A percentile compares a stretch with the other conserved stretches of the same genome.
phyloP scores from a whole-genome alignment of 257 asterid species.

The Plantago ovata region DNA sequence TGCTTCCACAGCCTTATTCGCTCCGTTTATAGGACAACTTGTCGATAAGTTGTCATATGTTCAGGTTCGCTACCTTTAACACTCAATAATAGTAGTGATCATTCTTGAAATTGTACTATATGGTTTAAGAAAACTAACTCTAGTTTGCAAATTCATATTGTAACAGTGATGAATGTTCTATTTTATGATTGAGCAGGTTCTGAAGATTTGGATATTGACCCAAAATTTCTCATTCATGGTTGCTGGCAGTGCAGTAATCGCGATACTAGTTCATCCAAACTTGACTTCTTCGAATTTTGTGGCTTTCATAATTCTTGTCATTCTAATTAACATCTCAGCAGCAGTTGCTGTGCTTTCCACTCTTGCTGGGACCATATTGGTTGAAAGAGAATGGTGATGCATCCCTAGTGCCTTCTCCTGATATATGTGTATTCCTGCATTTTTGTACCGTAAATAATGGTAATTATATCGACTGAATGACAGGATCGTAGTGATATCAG shows the following conservation, averaged over 20 bases:
- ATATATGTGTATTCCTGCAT: not conserved
- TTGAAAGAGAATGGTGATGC: conserved; percentile 89
- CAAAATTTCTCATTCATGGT: conserved; percentile 68
- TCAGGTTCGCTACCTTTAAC: conserved; percentile 35
- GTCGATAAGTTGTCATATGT: conserved; percentile 61
- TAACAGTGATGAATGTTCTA: not conserved
- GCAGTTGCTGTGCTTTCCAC: conserved; percentile 81
- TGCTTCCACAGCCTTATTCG: conserved; percentile 66
- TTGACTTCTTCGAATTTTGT: conserved; percentile 32
- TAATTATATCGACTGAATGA: not conserved
- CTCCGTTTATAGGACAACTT: conserved; percentile 69
- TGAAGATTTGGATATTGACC: conserved; percentile 60
- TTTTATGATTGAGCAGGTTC: conserved; percentile 36
- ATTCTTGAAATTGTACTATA: not conserved
- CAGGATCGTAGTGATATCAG: conserved; percentile 94
- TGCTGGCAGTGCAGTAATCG: conserved; percentile 81
- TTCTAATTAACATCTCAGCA: conserved; percentile 64
- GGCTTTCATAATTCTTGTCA: conserved; percentile 43
- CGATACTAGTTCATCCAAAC: conserved; percentile 43
- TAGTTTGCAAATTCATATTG: not conserved
- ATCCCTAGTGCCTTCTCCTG: not conserved
- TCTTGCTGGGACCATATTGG: conserved; percentile 85
- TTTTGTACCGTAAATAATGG: not conserved
- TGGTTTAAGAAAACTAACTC: not conserved
- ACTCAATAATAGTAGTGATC: too few relatives aligned